A percentile compares a stretch with the other conserved stretches of the same genome.
phyloP scores from a whole-genome alignment of 345 rosid genomes.

The Camelina sativa region DNA sequence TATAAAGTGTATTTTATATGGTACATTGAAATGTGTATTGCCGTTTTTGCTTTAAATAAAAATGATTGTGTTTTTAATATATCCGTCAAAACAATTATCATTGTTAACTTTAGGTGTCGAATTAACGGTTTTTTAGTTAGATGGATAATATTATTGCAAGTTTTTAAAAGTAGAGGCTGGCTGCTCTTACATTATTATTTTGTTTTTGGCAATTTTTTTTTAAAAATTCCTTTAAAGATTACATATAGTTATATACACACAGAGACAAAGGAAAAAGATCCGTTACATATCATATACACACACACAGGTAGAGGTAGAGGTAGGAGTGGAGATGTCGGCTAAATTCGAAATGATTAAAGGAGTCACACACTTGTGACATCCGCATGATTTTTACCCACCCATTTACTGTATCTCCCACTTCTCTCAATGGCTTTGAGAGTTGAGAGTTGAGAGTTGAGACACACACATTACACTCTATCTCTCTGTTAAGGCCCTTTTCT shows the following conservation, averaged over 20 bases:
- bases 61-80: neutral
- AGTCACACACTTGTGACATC: slow-evolving; percentile 10
- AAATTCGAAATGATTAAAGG: slow-evolving; percentile 26
- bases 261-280: neutral
- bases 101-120: neutral
- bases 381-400: slow-evolving; percentile 25
- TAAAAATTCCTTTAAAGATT: neutral
- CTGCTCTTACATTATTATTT: neutral
- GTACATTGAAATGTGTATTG: neutral
- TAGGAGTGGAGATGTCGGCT: slow-evolving; percentile 29
- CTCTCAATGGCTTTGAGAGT: slow-evolving; percentile 21
- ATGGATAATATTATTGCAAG: neutral
- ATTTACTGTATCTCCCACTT: slow-evolving; percentile 27
- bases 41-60: neutral
- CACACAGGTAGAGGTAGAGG: neutral
- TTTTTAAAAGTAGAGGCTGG: neutral
- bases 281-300: neutral
- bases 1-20: neutral
- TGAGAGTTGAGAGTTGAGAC: neutral
- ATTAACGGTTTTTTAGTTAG: neutral
- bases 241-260: neutral
- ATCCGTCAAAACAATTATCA: neutral
- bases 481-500: neutral
- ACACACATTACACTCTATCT: neutral
- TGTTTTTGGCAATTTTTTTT: neutral